A percentile compares a stretch with the other conserved stretches of the same genome.
These are phyloP conservation scores for Moesziomyces parantarcticus DNA, from an alignment of 1,284 basidiomycete genomes.

Conservation along the genomic window DNA sequence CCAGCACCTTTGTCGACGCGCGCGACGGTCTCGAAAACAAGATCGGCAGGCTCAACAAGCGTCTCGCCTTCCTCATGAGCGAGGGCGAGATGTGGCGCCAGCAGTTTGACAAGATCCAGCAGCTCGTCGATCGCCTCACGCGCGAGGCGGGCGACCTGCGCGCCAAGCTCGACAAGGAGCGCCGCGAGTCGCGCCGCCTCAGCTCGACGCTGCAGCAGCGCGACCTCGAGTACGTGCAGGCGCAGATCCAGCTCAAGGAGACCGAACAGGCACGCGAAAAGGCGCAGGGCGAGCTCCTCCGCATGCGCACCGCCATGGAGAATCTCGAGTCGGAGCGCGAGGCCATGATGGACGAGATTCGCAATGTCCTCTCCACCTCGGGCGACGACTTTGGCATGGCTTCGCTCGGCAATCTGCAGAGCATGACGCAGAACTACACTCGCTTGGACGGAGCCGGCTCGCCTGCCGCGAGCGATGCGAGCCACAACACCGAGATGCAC, in stretches of 20 bases:
- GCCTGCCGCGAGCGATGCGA: slow-evolving; percentile 38
- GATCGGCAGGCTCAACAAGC: slow-evolving; percentile 72
- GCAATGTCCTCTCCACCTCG: slow-evolving; percentile 48
- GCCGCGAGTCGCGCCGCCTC: slow-evolving; percentile 82
- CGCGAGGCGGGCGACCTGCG: slow-evolving; percentile 81
- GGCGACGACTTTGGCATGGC: slow-evolving; percentile 46
- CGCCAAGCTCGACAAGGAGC: slow-evolving; percentile 85
- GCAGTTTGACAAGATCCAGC: slow-evolving; percentile 88
- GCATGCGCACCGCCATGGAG: slow-evolving; percentile 60
- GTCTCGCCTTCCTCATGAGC: slow-evolving; percentile 89
- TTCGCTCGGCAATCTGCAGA: slow-evolving; percentile 49
- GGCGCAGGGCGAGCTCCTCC: slow-evolving; percentile 51
- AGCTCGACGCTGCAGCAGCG: slow-evolving; percentile 69
- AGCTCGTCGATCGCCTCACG: slow-evolving; percentile 84
- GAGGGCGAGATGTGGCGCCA: slow-evolving; percentile 88
- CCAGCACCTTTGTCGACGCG: slow-evolving; percentile 89
- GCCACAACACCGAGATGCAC: slow-evolving; percentile 51
- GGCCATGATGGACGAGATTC: slow-evolving; percentile 65
- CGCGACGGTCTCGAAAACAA: slow-evolving; percentile 77
- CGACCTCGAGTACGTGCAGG: slow-evolving; percentile 58
- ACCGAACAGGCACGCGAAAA: slow-evolving; percentile 61
- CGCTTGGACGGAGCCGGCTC: slow-evolving; percentile 22
- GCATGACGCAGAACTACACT: slow-evolving; percentile 33
- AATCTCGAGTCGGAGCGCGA: slow-evolving; percentile 57
- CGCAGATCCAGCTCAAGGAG: slow-evolving; percentile 57